phyloP scores from a whole-genome alignment of 495 filamentous ascomycete species.

The Penicillium chermesinum region DNA sequence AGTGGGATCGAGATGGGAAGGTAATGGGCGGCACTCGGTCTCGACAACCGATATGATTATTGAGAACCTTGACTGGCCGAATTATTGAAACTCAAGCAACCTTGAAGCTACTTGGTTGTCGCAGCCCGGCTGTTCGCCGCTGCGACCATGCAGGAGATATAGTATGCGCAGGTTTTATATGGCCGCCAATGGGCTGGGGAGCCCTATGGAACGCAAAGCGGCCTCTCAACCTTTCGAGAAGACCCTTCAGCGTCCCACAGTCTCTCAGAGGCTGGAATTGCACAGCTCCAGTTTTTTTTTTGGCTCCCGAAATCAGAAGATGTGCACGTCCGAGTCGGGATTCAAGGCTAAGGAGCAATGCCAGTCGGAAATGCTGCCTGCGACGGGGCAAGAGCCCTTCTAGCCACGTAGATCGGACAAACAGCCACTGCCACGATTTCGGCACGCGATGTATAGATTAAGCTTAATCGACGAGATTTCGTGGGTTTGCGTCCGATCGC shows the following conservation, averaged over 20 bases:
- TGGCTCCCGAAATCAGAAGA: too few relatives aligned
- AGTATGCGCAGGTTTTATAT: not conserved
- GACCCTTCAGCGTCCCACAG: constrained; percentile 51
- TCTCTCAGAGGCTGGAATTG: constrained; percentile 33
- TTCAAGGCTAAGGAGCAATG: too few relatives aligned
- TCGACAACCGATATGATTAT: too few relatives aligned
- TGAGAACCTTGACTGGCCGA: too few relatives aligned
- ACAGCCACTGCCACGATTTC: not conserved
- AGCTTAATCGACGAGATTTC: not conserved
- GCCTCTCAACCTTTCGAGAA: constrained; percentile 45
- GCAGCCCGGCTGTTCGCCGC: too few relatives aligned
- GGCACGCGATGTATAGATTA: not conserved
- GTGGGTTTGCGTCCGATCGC: constrained; percentile 3
- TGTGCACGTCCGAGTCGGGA: too few relatives aligned
- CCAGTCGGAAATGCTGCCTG: too few relatives aligned
- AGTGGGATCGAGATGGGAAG: not conserved
- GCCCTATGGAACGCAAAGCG: constrained; percentile 52
- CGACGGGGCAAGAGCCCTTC: too few relatives aligned
- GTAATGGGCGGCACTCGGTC: too few relatives aligned
- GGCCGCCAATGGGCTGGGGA: constrained; percentile 35
- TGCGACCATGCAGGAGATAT: too few relatives aligned
- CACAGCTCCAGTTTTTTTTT: constrained; percentile 8
- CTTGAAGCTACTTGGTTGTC: too few relatives aligned
- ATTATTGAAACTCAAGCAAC: too few relatives aligned
- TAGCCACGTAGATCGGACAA: not conserved